These are phyloP conservation scores for Ganoderma sinense DNA, from an alignment of 1,284 basidiomycete species.

Conservation along the genomic window DNA sequence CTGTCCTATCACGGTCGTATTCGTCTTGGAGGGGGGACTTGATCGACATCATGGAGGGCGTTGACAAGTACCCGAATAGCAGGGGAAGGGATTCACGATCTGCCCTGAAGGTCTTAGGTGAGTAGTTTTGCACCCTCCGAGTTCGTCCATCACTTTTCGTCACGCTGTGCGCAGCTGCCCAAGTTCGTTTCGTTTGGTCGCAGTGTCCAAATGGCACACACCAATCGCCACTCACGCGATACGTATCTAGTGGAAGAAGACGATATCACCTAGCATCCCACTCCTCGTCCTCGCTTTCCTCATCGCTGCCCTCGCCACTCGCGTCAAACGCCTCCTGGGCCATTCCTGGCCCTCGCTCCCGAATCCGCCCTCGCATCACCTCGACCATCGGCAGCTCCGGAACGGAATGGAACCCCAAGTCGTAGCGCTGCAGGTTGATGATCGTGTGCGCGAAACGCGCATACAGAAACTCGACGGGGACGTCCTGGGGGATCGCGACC, in stretches of 20 bases:
- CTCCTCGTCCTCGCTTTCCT: neutral
- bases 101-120: too few relatives aligned
- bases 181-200: too few relatives aligned
- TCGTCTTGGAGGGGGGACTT: too few relatives aligned
- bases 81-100: too few relatives aligned
- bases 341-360: neutral
- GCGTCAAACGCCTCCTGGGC: too few relatives aligned
- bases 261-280: neutral
- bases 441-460: neutral
- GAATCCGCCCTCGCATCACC: neutral
- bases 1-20: too few relatives aligned
- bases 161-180: too few relatives aligned
- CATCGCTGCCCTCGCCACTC: too few relatives aligned
- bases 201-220: neutral
- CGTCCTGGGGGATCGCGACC: neutral
- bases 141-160: too few relatives aligned
- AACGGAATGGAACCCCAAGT: neutral
- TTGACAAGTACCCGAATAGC: too few relatives aligned
- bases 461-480: neutral
- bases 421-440: neutral
- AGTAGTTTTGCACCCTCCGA: too few relatives aligned
- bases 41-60: too few relatives aligned
- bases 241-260: neutral
- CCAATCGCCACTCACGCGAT: neutral
- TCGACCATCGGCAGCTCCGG: neutral